phyloP scores from a whole-genome alignment of 2,329 filamentous ascomycete species.

The Monilinia aucupariae region DNA sequence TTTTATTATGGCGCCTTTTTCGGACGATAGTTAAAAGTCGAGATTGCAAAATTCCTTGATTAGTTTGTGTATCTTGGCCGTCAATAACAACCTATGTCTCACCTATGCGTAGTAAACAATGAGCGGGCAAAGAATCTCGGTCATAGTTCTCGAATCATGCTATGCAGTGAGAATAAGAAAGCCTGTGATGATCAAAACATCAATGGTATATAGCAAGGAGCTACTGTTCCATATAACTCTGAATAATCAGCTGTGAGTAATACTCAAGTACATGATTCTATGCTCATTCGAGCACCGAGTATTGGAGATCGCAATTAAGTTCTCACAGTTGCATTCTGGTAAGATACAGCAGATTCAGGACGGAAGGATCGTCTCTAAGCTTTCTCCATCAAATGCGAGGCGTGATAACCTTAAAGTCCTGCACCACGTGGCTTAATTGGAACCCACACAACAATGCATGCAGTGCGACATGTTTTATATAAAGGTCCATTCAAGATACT shows the following conservation, averaged over 20 bases:
- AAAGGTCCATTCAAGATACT: neutral
- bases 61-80: neutral
- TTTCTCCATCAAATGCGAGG: conserved; percentile 6
- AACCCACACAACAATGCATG: conserved; percentile 7
- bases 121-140: neutral
- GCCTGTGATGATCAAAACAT: neutral
- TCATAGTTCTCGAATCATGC: neutral
- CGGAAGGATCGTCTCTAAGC: neutral
- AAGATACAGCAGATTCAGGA: neutral
- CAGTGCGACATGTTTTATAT: conserved; percentile 4
- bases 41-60: conserved; percentile 2
- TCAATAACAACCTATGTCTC: conserved; percentile 5
- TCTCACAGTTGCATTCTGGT: conserved; percentile 11
- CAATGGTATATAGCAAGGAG: neutral
- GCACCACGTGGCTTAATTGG: conserved; percentile 2
- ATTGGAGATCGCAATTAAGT: neutral
- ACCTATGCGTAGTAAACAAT: neutral
- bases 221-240: neutral
- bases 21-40: neutral
- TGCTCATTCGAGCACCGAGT: neutral
- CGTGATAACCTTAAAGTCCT: conserved; percentile 8
- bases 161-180: neutral
- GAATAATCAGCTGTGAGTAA: neutral
- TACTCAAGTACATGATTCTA: neutral
- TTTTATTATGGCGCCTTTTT: conserved; percentile 4